Percentiles rank a stretch among this genome's conserved stretches.
Evolutionary conservation across 495 filamentous ascomycete genomes (phyloP).

Genomic region (Pseudotulostoma volvatum): DNA sequence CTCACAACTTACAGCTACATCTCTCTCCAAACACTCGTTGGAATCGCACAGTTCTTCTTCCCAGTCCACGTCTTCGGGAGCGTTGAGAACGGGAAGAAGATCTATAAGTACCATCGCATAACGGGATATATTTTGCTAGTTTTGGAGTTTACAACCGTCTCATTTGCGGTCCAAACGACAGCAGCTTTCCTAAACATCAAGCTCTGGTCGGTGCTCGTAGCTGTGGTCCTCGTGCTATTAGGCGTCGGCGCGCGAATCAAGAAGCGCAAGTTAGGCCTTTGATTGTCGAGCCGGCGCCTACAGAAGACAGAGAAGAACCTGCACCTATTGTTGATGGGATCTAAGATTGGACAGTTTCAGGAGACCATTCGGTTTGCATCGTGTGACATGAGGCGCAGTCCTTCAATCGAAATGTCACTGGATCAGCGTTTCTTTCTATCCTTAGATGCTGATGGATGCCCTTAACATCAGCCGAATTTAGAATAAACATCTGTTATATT

Average conservation of each 20-base stretch:
- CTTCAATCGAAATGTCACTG: too few species aligned
- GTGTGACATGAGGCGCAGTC: too few species aligned
- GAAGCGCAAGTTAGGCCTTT: slow-evolving; percentile 64
- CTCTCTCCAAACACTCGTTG: slow-evolving; percentile 54
- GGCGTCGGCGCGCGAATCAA: slow-evolving; percentile 67
- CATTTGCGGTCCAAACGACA: slow-evolving; percentile 56
- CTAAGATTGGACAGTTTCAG: too few species aligned
- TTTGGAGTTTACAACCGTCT: slow-evolving; percentile 54
- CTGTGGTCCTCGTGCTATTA: slow-evolving; percentile 40
- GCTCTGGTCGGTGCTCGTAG: slow-evolving; percentile 52
- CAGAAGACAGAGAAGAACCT: too few species aligned
- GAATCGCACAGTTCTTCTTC: slow-evolving; percentile 60
- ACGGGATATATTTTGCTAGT: slow-evolving; percentile 60
- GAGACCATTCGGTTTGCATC: too few species aligned
- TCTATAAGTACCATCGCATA: slow-evolving; percentile 80
- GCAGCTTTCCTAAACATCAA: slow-evolving; percentile 44
- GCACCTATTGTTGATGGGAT: too few species aligned
- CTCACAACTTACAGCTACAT: slow-evolving; percentile 58
- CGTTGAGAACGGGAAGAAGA: slow-evolving; percentile 55
- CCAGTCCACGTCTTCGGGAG: slow-evolving; percentile 54
- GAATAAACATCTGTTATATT: too few species aligned
- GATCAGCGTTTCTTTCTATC: too few species aligned
- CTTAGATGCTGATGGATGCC: too few species aligned
- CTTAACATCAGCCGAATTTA: too few species aligned
- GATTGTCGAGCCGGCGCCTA: too few species aligned